These are phyloP conservation scores for Nemophila menziesii DNA, from an alignment of 257 asterid genomes.

Conservation along the genomic window DNA sequence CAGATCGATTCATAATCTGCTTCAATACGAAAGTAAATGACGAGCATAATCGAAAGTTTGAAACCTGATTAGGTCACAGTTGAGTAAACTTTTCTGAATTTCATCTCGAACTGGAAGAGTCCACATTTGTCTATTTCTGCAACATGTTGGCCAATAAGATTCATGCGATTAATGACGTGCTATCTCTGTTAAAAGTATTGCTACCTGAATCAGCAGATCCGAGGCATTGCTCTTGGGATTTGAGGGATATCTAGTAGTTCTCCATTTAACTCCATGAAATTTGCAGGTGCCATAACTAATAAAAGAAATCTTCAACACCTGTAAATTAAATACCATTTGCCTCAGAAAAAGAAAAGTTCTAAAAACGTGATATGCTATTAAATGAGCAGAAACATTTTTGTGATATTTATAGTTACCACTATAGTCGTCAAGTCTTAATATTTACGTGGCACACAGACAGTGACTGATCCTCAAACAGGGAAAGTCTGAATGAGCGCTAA, in stretches of 20 bases:
- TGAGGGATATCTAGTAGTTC: slow-evolving; percentile 44
- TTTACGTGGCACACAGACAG: too few relatives aligned
- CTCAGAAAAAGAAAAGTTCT: too few relatives aligned
- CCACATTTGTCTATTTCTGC: slow-evolving; percentile 46
- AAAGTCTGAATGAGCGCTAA: too few relatives aligned
- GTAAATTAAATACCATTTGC: neutral
- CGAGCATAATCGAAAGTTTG: slow-evolving; percentile 96
- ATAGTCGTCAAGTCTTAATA: too few relatives aligned
- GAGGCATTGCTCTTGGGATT: slow-evolving; percentile 68
- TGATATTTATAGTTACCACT: too few relatives aligned
- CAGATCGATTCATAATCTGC: slow-evolving; percentile 88
- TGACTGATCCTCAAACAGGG: too few relatives aligned
- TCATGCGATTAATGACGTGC: slow-evolving; percentile 34
- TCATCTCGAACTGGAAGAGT: slow-evolving; percentile 85
- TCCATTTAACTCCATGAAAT: slow-evolving; percentile 61
- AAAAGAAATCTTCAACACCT: neutral
- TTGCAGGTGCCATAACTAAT: slow-evolving; percentile 46
- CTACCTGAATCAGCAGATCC: slow-evolving; percentile 41
- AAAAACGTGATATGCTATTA: too few relatives aligned
- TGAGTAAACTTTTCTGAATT: slow-evolving; percentile 67
- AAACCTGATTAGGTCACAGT: slow-evolving; percentile 74
- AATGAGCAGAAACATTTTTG: too few relatives aligned
- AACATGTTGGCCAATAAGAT: slow-evolving; percentile 75
- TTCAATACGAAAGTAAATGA: slow-evolving; percentile 82
- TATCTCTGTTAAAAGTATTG: slow-evolving; percentile 70